A percentile compares a stretch with the other conserved stretches of the same genome.
Conservation (phyloP, 148 eudicot species). For the Rheum nobile region DNA sequence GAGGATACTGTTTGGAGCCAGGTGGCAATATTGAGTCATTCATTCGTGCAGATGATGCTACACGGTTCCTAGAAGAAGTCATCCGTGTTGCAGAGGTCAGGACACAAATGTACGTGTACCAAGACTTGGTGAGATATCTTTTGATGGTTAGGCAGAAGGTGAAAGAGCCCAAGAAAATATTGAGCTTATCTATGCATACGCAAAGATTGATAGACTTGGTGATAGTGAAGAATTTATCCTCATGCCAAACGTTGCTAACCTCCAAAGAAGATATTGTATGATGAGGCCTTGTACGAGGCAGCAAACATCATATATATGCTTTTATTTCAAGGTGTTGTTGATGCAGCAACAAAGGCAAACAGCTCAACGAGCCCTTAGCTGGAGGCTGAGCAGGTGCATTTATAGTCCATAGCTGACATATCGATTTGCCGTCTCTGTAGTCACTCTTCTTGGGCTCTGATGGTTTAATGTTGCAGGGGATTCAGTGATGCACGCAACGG, state of each 20-base stretch:
- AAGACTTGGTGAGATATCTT: conserved; percentile 81
- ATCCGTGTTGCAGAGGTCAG: conserved; percentile 76
- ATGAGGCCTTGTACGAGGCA: conserved; percentile 84
- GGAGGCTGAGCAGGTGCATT: conserved; percentile 55
- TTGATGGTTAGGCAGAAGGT: conserved; percentile 89
- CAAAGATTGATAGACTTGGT: conserved; percentile 83
- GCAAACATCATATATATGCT: conserved; percentile 89
- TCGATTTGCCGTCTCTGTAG: background rate
- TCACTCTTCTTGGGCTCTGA: background rate
- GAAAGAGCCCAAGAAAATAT: conserved; percentile 94
- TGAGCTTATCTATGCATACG: conserved; percentile 96
- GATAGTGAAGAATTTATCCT: conserved; percentile 93
- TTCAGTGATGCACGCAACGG: conserved; percentile 78
- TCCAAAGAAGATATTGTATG: conserved; percentile 77
- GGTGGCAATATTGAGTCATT: conserved; percentile 97
- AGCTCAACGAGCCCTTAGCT: conserved; percentile 64
- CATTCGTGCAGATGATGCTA: conserved; percentile 92
- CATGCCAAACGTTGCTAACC: conserved; percentile 98
- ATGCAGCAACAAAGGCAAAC: too few relatives aligned
- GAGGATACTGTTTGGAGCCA: conserved; percentile 99
- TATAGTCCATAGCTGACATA: background rate
- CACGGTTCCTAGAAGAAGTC: conserved; percentile 83
- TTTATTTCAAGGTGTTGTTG: too few relatives aligned
- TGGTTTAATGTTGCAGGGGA: conserved; percentile 34
- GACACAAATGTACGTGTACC: conserved; percentile 79